Base-by-base conservation (phyloP, 2,329 filamentous ascomycete species). In the Apiospora arundinis region DNA sequence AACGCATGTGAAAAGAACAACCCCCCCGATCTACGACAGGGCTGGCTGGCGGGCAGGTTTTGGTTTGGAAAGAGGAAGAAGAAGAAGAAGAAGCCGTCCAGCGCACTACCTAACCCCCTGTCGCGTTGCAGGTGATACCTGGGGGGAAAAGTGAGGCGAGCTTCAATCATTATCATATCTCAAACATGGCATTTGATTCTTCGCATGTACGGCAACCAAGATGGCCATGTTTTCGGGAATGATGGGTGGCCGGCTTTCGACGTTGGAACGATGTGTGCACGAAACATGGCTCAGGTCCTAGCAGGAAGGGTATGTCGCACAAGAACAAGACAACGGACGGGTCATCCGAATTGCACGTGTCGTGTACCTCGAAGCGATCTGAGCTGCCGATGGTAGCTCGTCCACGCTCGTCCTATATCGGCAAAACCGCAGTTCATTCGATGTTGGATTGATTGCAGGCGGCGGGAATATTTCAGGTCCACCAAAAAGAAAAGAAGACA, bases 1-100 rank as follows among this genome's bases (percentile, higher is more conserved):
- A 63, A 63, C 56, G 37, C 56, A 63, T 63, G 56, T 63, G 56
- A 63, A 63, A 21, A 40, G 32, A 60, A 60, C 52, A 28, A 28
- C 25, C 52, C 52, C 52, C 25, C 52, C 52, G 52, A 60, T 60
- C 52, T 60, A 14, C 42, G 12, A 37, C 52, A 63, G 56, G 56
- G 56, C 56, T 40, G 32, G 12, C 49, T 23, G 49, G 4, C 7
- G 2, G 18, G 5, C 28, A 32, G 32, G 18, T 40, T 40, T n/a
- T 28, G 56, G n/a, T n/a, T n/a, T n/a, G n/a, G n/a, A n/a, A n/a
- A n/a, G n/a, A n/a, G n/a, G n/a, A n/a, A n/a, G n/a, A n/a, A n/a
- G n/a, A n/a, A n/a, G 28, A 37, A 32, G 32, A 32, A 32, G 32
- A 56, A 28, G 25, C 14, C 49, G 21, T 32, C 18, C 18, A 18